phyloP scores from a whole-genome alignment of 2,329 filamentous ascomycete genomes.

The Drechslerella dactyloides region DNA sequence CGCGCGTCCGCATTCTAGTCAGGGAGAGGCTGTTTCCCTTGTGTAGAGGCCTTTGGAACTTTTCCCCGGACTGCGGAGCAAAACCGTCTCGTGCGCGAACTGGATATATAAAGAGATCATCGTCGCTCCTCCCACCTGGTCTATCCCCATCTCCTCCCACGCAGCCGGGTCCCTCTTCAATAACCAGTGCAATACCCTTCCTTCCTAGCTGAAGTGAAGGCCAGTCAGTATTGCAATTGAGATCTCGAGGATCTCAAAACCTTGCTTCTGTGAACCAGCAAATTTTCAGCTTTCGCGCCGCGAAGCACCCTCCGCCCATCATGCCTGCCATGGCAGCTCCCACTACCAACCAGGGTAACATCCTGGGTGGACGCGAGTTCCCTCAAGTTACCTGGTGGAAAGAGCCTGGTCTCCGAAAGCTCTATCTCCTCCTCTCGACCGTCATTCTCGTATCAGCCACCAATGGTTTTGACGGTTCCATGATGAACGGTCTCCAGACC shows the following conservation, averaged over 20 bases:
- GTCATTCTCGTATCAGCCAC: constrained; percentile 57
- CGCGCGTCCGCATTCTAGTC: constrained; percentile 23
- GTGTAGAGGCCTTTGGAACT: background rate
- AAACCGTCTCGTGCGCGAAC: constrained; percentile 9
- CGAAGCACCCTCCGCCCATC: constrained; percentile 41
- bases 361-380: constrained; percentile 54
- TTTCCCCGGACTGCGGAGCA: constrained; percentile 37
- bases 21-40: background rate
- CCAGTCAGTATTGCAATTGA: constrained; percentile 35
- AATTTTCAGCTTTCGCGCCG: constrained; percentile 37
- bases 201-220: constrained; percentile 41
- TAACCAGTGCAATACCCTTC: constrained; percentile 43
- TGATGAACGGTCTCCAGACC: constrained; percentile 62
- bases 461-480: constrained; percentile 60
- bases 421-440: constrained; percentile 57
- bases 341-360: constrained; percentile 51
- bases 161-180: constrained; percentile 45
- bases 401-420: constrained; percentile 56
- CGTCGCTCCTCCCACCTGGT: constrained; percentile 27
- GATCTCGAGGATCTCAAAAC: constrained; percentile 18
- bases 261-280: constrained; percentile 38
- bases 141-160: constrained; percentile 37
- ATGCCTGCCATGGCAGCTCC: constrained; percentile 48
- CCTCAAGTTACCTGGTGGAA: constrained; percentile 56
- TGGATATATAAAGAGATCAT: constrained; percentile 49